Evolutionary conservation across 257 asterid species (phyloP).

Genomic region (Capsicum pubescens): DNA sequence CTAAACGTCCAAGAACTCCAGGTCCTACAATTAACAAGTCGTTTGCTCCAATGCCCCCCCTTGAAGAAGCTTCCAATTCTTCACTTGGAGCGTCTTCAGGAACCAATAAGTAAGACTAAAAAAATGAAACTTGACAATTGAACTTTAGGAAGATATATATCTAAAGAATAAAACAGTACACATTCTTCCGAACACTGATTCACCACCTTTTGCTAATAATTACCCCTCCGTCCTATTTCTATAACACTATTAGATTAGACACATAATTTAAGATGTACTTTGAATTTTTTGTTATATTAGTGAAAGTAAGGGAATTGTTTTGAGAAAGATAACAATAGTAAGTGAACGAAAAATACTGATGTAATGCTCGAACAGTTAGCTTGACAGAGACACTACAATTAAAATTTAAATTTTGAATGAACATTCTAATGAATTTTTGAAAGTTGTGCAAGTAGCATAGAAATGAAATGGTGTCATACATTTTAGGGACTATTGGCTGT

Average conservation of each 20-base stretch:
- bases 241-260: background rate
- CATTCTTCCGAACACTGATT: background rate
- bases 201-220: background rate
- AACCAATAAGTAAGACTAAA: slow-evolving; percentile 29
- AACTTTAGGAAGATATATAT: slow-evolving; percentile 8
- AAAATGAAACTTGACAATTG: background rate
- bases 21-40: slow-evolving; percentile 96
- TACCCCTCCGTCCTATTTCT: background rate
- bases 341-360: background rate
- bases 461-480: background rate
- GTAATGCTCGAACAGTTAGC: background rate
- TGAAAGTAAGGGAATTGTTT: background rate
- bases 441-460: background rate
- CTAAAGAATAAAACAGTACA: background rate
- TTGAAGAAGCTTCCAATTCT: slow-evolving; percentile 57
- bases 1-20: slow-evolving; percentile 91
- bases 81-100: slow-evolving; percentile 55
- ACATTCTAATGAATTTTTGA: background rate
- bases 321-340: background rate
- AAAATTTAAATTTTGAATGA: background rate
- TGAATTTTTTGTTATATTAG: background rate
- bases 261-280: background rate
- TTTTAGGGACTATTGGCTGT: background rate
- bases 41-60: slow-evolving; percentile 59
- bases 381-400: background rate